Base-by-base conservation (phyloP, 2,329 filamentous ascomycete species). In the Aspergillus felis region DNA sequence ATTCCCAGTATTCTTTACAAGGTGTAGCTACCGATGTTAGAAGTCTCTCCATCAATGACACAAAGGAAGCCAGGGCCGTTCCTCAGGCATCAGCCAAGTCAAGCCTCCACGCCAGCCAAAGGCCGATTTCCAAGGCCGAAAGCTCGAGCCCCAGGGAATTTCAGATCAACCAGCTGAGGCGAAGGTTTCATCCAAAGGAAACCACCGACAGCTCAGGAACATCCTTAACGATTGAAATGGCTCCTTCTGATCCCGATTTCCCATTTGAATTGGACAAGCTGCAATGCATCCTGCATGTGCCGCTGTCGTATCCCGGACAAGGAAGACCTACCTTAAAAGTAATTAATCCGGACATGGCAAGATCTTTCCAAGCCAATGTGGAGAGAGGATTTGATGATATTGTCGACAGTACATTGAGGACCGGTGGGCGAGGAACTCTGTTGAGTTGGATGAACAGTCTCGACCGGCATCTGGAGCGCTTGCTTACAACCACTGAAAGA, bases 161-260 rank as follows among this genome's bases (percentile, higher is more conserved):
- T 69, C 89, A 94, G 71, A 74, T 93, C 52, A 83, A 83, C 59
- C 90, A 94, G 76, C 76, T 93, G 59, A 81, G 84, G 65, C 84
- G 84, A 61, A 83, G 90, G 35, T 93, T 85, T 71, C 74, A 74
- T 54, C 81, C 82, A 12, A 71, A 74, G 50, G 79, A 83, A 61
- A 71, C 69, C 48, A 68, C 73, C 32, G 71, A 74, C 59, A 66
- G 81, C 58, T 80, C 82, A 51, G 79, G 79, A 3, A 84, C 83
- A 0, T 80, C 82, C 17, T 73, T 92, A 42, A 74, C 78, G 9
- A 90, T 93, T 72, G 84, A 79, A 53, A 75, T 94, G 60, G 76
- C 75, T 12, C 90, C 90, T 4, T 91, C 90, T 5, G 90, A 94
- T 69, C 90, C 90, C 0, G 90, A 94, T 68, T 93, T 94, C 66